Percentiles rank a stretch among this genome's conserved stretches.
Conservation (phyloP, 2,329 filamentous ascomycete genomes). For the Xylaria sp. region DNA sequence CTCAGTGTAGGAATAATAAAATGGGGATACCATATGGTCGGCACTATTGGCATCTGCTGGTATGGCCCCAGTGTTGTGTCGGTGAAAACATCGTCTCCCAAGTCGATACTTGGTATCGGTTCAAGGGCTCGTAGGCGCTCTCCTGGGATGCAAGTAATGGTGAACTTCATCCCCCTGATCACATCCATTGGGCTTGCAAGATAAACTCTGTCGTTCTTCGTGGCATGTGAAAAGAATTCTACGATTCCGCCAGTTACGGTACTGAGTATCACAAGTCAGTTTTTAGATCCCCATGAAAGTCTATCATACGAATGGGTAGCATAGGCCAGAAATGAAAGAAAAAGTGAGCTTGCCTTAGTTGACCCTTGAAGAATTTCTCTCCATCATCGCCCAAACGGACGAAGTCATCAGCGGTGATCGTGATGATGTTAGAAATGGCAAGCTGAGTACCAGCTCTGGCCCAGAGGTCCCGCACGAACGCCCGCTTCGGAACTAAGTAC, state of each 20-base stretch:
- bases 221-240: not conserved
- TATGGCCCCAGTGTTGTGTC: too few relatives aligned
- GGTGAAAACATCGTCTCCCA: not conserved
- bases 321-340: not conserved
- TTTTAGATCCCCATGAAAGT: too few relatives aligned
- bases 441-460: not conserved
- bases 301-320: too few relatives aligned
- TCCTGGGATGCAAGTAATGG: not conserved
- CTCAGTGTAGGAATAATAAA: not conserved
- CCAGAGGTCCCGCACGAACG: not conserved
- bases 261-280: not conserved
- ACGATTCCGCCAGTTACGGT: not conserved
- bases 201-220: not conserved
- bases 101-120: not conserved
- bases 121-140: not conserved
- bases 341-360: not conserved
- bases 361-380: not conserved
- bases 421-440: not conserved
- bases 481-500: rapidly evolving
- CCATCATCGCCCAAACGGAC: not conserved
- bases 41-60: not conserved
- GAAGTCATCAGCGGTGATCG: not conserved
- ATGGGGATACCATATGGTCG: too few relatives aligned
- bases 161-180: not conserved
- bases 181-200: not conserved